These are phyloP conservation scores for Phytophthora pluvialis DNA, from an alignment of 352 stramenopile genomes.

Conservation along the genomic window DNA sequence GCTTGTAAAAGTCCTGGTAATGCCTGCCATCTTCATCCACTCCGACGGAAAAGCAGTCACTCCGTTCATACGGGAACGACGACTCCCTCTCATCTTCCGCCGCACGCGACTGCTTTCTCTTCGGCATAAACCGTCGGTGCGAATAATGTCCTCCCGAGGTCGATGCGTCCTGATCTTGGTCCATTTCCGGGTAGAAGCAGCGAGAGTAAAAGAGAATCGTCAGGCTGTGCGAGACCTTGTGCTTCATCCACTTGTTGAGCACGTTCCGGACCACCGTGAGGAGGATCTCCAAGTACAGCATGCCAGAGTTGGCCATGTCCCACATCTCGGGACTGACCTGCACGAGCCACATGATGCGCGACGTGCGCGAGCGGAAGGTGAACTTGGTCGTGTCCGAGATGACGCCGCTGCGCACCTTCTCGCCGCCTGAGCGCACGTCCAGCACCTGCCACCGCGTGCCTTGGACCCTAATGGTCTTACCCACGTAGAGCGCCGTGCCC, in stretches of 20 bases:
- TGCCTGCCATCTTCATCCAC: slow-evolving; percentile 80
- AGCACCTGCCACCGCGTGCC: slow-evolving; percentile 87
- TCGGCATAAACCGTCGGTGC: slow-evolving; percentile 28
- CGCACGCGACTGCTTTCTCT: slow-evolving; percentile 23
- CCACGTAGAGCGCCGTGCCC: slow-evolving; percentile 75
- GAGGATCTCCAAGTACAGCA: slow-evolving; percentile 93
- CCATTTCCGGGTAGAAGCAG: slow-evolving; percentile 87
- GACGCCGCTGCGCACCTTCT: slow-evolving; percentile 92
- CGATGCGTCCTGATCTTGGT: slow-evolving; percentile 47
- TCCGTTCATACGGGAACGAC: slow-evolving; percentile 68
- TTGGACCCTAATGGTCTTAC: slow-evolving; percentile 79
- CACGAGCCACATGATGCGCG: slow-evolving; percentile 98
- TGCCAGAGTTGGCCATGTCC: slow-evolving; percentile 90
- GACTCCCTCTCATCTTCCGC: slow-evolving; percentile 48
- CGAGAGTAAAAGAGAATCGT: slow-evolving; percentile 94
- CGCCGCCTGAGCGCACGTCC: slow-evolving; percentile 86
- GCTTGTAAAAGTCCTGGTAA: slow-evolving; percentile 90
- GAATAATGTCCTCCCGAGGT: slow-evolving; percentile 12
- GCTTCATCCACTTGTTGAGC: slow-evolving; percentile 90
- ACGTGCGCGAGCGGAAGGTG: slow-evolving; percentile 94
- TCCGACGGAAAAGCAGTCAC: slow-evolving; percentile 72
- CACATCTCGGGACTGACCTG: slow-evolving; percentile 96
- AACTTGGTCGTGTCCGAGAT: slow-evolving; percentile 97
- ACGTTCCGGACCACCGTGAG: slow-evolving; percentile 82
- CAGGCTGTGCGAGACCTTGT: slow-evolving; percentile 92